These are phyloP conservation scores for Bauhinia variegata DNA, from an alignment of 306 rosid genomes.

Conservation along the genomic window DNA sequence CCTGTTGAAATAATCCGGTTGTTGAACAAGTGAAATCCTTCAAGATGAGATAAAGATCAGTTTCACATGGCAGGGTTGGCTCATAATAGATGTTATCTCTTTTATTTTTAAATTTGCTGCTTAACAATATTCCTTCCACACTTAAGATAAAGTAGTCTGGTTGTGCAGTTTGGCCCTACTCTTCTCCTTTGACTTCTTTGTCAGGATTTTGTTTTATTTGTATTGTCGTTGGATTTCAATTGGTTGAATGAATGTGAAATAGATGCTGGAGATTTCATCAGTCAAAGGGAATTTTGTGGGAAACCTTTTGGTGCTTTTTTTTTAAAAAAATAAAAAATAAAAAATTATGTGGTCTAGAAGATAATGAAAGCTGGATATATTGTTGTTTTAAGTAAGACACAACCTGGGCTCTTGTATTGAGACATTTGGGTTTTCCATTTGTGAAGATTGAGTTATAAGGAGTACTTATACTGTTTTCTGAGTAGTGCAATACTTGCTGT, in stretches of 20 bases:
- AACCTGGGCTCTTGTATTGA: neutral
- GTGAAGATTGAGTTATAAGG: too few relatives aligned
- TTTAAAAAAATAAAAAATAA: too few relatives aligned
- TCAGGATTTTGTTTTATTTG: neutral
- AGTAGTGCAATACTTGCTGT: too few relatives aligned
- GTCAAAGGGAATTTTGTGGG: neutral
- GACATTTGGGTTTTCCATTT: neutral
- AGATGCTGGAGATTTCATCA: neutral
- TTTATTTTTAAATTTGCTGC: neutral
- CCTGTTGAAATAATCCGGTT: neutral
- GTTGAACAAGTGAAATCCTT: neutral
- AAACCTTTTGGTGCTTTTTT: neutral
- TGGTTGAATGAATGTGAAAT: slow-evolving; percentile 10
- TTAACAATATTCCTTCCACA: neutral
- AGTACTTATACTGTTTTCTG: too few relatives aligned
- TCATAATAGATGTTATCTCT: neutral
- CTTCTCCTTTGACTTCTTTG: neutral
- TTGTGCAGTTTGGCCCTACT: neutral
- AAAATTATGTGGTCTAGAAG: too few relatives aligned
- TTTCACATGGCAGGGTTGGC: slow-evolving; percentile 10
- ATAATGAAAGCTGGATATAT: too few relatives aligned
- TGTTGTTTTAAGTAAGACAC: neutral
- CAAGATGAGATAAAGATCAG: neutral
- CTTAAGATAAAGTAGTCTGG: neutral
- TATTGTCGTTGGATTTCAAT: neutral